Conservation (phyloP, 805 yeast species). For the Hanseniaspora valbyensis region DNA sequence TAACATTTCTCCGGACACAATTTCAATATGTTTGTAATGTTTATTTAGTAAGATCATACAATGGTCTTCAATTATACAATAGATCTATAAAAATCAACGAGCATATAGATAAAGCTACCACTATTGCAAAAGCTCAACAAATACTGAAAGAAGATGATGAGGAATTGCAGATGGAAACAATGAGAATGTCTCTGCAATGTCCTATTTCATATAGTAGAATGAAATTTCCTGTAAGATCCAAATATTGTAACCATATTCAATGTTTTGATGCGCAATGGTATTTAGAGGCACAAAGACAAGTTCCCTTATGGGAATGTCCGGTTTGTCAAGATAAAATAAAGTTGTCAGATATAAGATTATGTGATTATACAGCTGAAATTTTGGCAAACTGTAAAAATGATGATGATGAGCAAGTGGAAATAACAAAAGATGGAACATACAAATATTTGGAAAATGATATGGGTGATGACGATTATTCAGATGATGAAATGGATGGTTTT, state of each 20-base stretch:
- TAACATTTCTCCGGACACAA: slow-evolving; percentile 25
- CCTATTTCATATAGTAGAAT: slow-evolving; percentile 68
- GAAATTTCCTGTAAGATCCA: slow-evolving; percentile 59
- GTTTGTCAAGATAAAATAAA: slow-evolving; percentile 50
- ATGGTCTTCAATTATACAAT: slow-evolving; percentile 35
- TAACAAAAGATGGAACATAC: slow-evolving; percentile 72
- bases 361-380: slow-evolving; percentile 62
- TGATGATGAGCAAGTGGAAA: slow-evolving; percentile 53
- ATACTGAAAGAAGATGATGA: slow-evolving; percentile 48
- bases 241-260: slow-evolving; percentile 65
- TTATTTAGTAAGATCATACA: slow-evolving; percentile 44
- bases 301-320: slow-evolving; percentile 84
- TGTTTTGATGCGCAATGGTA: slow-evolving; percentile 78
- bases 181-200: slow-evolving; percentile 59
- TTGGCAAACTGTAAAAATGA: slow-evolving; percentile 39
- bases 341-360: slow-evolving; percentile 52
- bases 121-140: slow-evolving; percentile 37
- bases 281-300: slow-evolving; percentile 62
- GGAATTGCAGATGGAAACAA: slow-evolving; percentile 55
- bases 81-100: slow-evolving; percentile 34
- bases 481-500: slow-evolving; percentile 8
- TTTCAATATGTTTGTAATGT: slow-evolving; percentile 45
- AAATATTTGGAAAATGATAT: slow-evolving; percentile 25
- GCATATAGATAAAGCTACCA: slow-evolving; percentile 42
- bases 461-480: slow-evolving; percentile 23